Evolutionary conservation across 2,329 filamentous ascomycete genomes (phyloP), one percentile per base, ranked within the genome.

Genomic region (Graphiopsis chlorocephala): DNA sequence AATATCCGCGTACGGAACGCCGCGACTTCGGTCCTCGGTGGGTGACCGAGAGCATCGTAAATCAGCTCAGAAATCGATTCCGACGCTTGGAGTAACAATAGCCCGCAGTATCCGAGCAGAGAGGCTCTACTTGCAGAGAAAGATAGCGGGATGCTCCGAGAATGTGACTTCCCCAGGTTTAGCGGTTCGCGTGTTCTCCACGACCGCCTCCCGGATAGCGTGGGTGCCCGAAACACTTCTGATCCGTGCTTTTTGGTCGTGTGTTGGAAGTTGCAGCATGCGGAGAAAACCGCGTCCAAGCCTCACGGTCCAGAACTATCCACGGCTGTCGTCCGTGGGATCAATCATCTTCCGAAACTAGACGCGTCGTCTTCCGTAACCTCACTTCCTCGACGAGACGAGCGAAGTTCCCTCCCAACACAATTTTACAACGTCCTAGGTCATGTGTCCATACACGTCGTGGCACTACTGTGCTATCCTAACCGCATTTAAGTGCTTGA

Each of bases 61-160:
- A n/a, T 12, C 25, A 53, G 28, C 50, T 53, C 17, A 20, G 1
- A 2, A 20, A 20, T n/a, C 26, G 3, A 25, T 35, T 5, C 53
- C 31, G 53, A 38, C 29, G 58, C 59, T 35, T 26, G n/a, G 45
- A 53, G 15, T 31, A 53, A 26, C n/a, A n/a, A 17, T 38, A 33
- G 45, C 42, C 42, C 58, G 42, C 45, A 15, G 12, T 17, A 52
- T 29, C 42, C 42, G 42, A 35, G 7, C 20, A 26, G 20, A 26
- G 20, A 50, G 45, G n/a, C 2, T 47, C 26, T 23, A 17, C 28
- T 33, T n/a, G 20, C 45, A 50, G 42, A 38, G 45, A 31, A 58
- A 45, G 55, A 35, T 28, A 52, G 52, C 58, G 58, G 52, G 42
- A 61, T 61, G 42, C 58, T 61, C 58, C 58, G 58, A 60, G 47